Conservation (phyloP, 192 early-diverging fungal species). For the Ramicandelaber brevisporus region DNA sequence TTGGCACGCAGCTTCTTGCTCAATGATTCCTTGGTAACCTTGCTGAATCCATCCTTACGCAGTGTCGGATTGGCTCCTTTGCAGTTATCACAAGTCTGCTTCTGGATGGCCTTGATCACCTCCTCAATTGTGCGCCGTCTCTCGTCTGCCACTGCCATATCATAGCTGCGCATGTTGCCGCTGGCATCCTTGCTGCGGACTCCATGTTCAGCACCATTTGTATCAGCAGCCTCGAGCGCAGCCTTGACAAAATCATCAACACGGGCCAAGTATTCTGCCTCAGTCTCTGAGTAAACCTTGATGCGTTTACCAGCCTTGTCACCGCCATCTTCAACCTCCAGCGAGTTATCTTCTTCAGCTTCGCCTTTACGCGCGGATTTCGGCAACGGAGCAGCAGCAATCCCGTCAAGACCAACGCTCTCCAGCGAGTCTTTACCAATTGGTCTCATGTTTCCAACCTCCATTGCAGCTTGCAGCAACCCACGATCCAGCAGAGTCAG, state of each 20-base stretch:
- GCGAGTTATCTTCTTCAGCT: slow-evolving; percentile 18
- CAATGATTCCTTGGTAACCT: slow-evolving; percentile 60
- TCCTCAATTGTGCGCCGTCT: slow-evolving; percentile 13
- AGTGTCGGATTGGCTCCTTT: slow-evolving; percentile 31
- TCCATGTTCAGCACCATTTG: slow-evolving; percentile 3
- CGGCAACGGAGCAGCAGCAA: slow-evolving; percentile 1
- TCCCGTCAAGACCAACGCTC: slow-evolving; percentile 12
- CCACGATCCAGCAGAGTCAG: slow-evolving; percentile 66
- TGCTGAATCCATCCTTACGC: slow-evolving; percentile 54
- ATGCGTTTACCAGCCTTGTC: slow-evolving; percentile 6
- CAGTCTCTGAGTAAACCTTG: background rate
- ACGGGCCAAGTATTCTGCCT: slow-evolving; percentile 17
- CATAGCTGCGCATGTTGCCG: slow-evolving; percentile 8
- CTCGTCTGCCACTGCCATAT: slow-evolving; percentile 17
- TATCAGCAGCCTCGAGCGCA: slow-evolving; percentile 7
- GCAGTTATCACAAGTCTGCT: slow-evolving; percentile 38
- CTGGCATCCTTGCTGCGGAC: slow-evolving; percentile 4
- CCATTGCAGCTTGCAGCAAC: slow-evolving; percentile 55
- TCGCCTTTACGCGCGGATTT: slow-evolving; percentile 9
- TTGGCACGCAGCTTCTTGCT: slow-evolving; percentile 26
- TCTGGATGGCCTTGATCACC: slow-evolving; percentile 9
- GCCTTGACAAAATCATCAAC: slow-evolving; percentile 34
- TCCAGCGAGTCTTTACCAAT: slow-evolving; percentile 7
- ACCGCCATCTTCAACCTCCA: slow-evolving; percentile 9
- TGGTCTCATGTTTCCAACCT: slow-evolving; percentile 32